Evolutionary conservation across 352 stramenopile genomes (phyloP).

Genomic region (Globisporangium cylindrosporum): DNA sequence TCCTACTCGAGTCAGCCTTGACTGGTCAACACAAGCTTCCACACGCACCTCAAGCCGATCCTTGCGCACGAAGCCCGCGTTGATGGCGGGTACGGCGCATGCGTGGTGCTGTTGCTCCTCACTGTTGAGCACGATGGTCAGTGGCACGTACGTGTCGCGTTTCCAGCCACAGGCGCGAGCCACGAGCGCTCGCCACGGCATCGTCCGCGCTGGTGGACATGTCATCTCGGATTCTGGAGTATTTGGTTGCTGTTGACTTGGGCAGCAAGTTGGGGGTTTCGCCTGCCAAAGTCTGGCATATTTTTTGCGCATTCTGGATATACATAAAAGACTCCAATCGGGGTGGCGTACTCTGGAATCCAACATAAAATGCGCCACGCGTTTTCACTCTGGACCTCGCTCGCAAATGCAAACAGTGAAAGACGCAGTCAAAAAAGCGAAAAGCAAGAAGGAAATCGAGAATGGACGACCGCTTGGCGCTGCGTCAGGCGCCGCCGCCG

Average conservation of each 20-base stretch:
- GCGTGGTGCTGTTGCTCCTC: slow-evolving; percentile 21
- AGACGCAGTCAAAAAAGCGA: not conserved
- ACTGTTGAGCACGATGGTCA: slow-evolving; percentile 44
- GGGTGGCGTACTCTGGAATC: too few species aligned
- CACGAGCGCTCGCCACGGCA: slow-evolving; percentile 26
- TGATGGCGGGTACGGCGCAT: not conserved
- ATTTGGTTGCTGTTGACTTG: too few species aligned
- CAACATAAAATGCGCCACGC: too few species aligned
- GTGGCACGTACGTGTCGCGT: slow-evolving; percentile 39
- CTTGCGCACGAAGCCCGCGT: slow-evolving; percentile 36
- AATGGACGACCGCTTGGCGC: slow-evolving; percentile 21
- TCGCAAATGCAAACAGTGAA: not conserved
- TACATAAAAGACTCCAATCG: too few species aligned
- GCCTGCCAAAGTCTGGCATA: too few species aligned
- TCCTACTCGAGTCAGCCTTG: not conserved
- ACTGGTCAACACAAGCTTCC: not conserved
- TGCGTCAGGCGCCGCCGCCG: slow-evolving; percentile 7
- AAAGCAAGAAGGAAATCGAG: slow-evolving; percentile 3
- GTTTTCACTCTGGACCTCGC: not conserved
- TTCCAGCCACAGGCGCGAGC: slow-evolving; percentile 43
- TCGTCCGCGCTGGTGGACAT: not conserved
- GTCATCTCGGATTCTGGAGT: slow-evolving; percentile 14
- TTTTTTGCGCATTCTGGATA: too few species aligned
- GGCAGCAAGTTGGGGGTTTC: too few species aligned
- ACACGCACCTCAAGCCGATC: slow-evolving; percentile 27